phyloP scores from a whole-genome alignment of 208 protist species.

The Leishmania guyanensis region DNA sequence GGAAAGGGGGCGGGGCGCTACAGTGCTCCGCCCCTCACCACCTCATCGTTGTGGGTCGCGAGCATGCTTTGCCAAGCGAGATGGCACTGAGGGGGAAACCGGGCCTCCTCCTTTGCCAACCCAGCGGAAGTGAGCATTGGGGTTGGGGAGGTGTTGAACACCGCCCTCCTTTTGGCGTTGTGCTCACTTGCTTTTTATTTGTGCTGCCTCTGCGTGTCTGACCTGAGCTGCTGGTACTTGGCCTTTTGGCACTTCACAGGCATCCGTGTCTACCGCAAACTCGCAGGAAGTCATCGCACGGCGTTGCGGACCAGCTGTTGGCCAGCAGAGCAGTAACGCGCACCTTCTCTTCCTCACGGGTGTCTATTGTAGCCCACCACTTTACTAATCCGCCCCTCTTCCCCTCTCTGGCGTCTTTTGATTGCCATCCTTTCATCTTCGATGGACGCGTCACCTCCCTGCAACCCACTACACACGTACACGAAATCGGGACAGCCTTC shows the following conservation, averaged over 20 bases:
- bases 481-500: neutral
- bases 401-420: neutral
- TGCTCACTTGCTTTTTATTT: neutral
- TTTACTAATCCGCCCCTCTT: neutral
- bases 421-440: neutral
- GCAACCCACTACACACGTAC: neutral
- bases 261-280: neutral
- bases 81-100: neutral
- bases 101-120: neutral
- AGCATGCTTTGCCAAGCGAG: neutral
- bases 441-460: neutral
- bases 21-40: neutral
- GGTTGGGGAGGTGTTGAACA: neutral
- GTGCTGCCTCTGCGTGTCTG: neutral
- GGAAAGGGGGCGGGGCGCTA: neutral
- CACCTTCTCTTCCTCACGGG: neutral
- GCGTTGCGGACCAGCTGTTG: neutral
- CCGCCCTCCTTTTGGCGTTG: neutral
- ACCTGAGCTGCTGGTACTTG: neutral
- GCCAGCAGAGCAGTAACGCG: neutral
- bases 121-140: neutral
- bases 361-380: neutral
- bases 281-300: neutral
- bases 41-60: neutral
- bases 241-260: neutral